Base-by-base conservation (phyloP, 176 grass and related monocot species). In the Aegilops bicornis region DNA sequence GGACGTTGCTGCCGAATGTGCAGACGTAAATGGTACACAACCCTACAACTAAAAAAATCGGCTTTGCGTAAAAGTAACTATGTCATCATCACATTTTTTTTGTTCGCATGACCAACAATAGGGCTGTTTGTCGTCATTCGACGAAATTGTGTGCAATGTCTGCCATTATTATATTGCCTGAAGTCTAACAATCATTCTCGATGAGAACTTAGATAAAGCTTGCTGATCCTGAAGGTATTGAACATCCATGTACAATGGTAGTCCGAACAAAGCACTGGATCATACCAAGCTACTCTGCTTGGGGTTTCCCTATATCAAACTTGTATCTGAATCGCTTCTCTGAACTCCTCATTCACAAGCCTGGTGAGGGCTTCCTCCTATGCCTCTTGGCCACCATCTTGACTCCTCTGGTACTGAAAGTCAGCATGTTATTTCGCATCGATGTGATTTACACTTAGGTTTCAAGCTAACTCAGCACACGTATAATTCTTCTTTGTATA, bases 1-100 rank as follows among this genome's bases (percentile, higher is more conserved):
- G 1, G 92, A 91, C 63, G 89, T 94, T 9, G 71, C 87, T 17
- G 76, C 89, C 10, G 92, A 94, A 73, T 91, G 89, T 25, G 87
- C 87, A 7, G 10, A 78, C 10, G 22, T 35, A 65, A 95, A 95
- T 80, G 90, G 90, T 87, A 87, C 6, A 10, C 58, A 6, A 2
- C 8, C 64, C 52, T 59, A 59, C 54, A 22, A 22, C 2, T 59
- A 59, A 7, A 19, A n/a, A n/a, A n/a, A n/a, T n/a, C n/a, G n/a
- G n/a, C n/a, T n/a, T n/a, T n/a, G n/a, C n/a, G n/a, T n/a, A n/a
- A n/a, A n/a, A n/a, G 36, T 16, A 64, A 25, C 25, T 25, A 17
- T 10, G 17, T 33, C 14, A 0, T 63, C n/a, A 63, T 30, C 4
- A 29, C n/a, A n/a, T n/a, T n/a, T n/a, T 4, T 65, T 65, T 69